These are phyloP conservation scores for Pleurotus platypus DNA, from an alignment of 768 basidiomycete genomes.

Conservation along the genomic window DNA sequence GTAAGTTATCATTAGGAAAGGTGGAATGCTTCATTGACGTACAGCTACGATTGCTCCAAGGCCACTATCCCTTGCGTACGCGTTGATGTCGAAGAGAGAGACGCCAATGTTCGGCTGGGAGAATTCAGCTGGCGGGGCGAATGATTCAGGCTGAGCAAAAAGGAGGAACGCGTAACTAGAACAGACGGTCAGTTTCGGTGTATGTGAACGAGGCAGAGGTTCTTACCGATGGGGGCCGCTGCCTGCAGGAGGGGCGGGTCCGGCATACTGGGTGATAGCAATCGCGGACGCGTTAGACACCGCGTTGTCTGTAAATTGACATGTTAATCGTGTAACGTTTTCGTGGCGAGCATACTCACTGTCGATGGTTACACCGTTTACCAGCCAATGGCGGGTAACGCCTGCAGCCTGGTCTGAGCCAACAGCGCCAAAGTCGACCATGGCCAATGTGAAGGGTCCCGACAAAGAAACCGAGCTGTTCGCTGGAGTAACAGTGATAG, in stretches of 20 bases:
- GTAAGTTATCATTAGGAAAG: neutral
- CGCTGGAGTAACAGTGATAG: slow-evolving; percentile 45
- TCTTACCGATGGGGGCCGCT: slow-evolving; percentile 70
- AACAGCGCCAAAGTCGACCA: slow-evolving; percentile 73
- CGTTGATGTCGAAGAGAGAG: slow-evolving; percentile 49
- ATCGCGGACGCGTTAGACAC: slow-evolving; percentile 42
- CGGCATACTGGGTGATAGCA: slow-evolving; percentile 62
- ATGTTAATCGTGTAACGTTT: neutral
- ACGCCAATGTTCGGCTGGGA: slow-evolving; percentile 47
- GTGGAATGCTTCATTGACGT: slow-evolving; percentile 9
- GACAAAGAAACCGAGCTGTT: slow-evolving; percentile 42
- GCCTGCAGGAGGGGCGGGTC: slow-evolving; percentile 65
- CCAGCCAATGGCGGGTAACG: slow-evolving; percentile 79
- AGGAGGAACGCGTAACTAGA: slow-evolving; percentile 66
- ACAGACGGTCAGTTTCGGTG: neutral
- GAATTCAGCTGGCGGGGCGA: slow-evolving; percentile 58
- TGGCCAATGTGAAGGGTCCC: slow-evolving; percentile 61
- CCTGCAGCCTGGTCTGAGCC: slow-evolving; percentile 55
- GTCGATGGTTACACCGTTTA: slow-evolving; percentile 55
- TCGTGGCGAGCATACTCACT: slow-evolving; percentile 26
- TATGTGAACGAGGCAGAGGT: neutral
- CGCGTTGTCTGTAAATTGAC: slow-evolving; percentile 21
- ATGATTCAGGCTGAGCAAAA: slow-evolving; percentile 59
- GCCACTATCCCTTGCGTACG: slow-evolving; percentile 51
- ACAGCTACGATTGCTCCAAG: slow-evolving; percentile 64